phyloP scores from a whole-genome alignment of 148 eudicot genomes.

The Persicaria maculosa region DNA sequence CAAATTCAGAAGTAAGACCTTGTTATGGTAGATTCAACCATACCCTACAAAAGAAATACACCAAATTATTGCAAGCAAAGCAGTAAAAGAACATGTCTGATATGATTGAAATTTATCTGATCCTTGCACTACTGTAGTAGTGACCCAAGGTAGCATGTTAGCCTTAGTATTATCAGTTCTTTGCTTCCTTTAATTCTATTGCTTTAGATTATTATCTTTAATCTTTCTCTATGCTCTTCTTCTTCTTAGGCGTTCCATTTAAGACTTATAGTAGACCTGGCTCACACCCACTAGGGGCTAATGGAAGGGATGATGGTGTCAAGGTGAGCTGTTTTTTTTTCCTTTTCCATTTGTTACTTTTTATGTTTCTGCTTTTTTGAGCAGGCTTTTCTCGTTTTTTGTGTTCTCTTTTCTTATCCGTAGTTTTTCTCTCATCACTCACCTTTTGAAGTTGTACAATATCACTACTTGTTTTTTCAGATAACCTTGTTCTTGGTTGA shows the following conservation, averaged over 20 bases:
- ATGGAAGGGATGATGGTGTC: slow-evolving; percentile 97
- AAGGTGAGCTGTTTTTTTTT: slow-evolving; percentile 42
- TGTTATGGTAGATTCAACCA: neutral
- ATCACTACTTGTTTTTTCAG: slow-evolving; percentile 31
- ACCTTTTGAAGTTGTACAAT: neutral
- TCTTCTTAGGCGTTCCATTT: slow-evolving; percentile 30
- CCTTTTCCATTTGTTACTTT: neutral
- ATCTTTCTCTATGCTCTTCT: neutral
- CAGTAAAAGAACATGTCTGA: neutral
- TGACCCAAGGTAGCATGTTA: neutral
- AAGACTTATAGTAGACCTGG: slow-evolving; percentile 70
- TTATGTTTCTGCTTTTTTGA: slow-evolving; percentile 2
- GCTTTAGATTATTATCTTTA: neutral
- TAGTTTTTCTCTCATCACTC: neutral
- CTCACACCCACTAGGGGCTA: slow-evolving; percentile 76
- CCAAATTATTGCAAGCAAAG: neutral
- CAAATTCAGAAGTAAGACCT: neutral
- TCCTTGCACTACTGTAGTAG: neutral
- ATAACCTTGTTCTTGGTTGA: slow-evolving; percentile 51
- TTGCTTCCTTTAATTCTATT: neutral
- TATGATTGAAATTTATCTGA: neutral
- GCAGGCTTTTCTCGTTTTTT: slow-evolving; percentile 3
- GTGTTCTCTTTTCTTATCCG: neutral
- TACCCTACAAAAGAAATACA: neutral
- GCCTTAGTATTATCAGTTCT: neutral